Base-by-base conservation (phyloP, 2,329 filamentous ascomycete genomes). In the Coniella vitis region DNA sequence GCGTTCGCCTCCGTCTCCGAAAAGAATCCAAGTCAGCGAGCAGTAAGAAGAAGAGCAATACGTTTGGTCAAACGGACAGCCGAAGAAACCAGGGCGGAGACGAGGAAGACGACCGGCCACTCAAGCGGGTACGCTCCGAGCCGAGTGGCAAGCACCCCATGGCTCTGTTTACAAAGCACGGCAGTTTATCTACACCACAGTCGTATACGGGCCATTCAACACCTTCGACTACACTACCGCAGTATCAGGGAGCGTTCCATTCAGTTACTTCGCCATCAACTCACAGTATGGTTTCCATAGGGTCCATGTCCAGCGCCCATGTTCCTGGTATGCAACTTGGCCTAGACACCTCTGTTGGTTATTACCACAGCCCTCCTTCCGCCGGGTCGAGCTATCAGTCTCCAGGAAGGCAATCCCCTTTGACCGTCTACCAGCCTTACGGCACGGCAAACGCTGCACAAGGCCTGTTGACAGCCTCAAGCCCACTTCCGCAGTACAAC, bases 1-100 rank as follows among this genome's bases (percentile, higher is more conserved):
- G 90, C 8, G 87, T 95, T 13, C 83, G 88, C 45, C 70, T 95
- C 29, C 78, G 89, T 45, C 75, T 95, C 40, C 81, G 89, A 47
- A 95, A 95, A 63, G 89, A 95, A 64, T 85, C 87, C 38, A 76
- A 87, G 49, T 76, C 76, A 17, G 69, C 70, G 56, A 70, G 67
- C 4, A 74, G 71, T 16, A 67, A 71, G 49, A 78, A 75, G 60
- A 67, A 70, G 22, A 72, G 63, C 48, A 63, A 56, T 32, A 55
- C 56, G 31, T 57, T 59, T 3, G 62, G 58, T 13, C 58, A 63
- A 16, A 53, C 47, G 44, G 50, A 44, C 38, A 46, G 46, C 14
- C 41, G 49, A 10, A 45, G 49, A 10, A 20, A 17, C 35, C 21
- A 29, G 10, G 36, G 16, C 10, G 52, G 38, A 20, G 48, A 45